Conservation (phyloP, 1,284 basidiomycete species). For the Hortiboletus rubellus region DNA sequence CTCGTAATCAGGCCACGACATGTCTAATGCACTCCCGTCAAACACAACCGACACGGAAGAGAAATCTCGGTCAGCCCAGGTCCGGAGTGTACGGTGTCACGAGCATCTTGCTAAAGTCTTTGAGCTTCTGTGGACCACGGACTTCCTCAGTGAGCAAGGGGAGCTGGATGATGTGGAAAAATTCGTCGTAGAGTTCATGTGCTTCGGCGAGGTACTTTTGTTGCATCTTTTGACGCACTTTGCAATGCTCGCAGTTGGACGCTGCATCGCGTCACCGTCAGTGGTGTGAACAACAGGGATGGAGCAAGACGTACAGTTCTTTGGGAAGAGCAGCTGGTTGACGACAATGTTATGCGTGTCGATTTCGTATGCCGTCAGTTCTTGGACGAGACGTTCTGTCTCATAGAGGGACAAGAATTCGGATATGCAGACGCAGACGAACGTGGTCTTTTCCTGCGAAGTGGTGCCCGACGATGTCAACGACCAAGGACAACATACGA, state of each 20-base stretch:
- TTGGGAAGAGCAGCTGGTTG: constrained; percentile 96
- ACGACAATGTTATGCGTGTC: constrained; percentile 99
- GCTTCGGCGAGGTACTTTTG: constrained; percentile 95
- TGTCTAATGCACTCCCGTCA: neutral
- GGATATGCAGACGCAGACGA: constrained; percentile 98
- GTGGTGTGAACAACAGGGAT: neutral
- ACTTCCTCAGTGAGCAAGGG: constrained; percentile 97
- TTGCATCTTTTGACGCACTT: constrained; percentile 95
- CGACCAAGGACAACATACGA: neutral
- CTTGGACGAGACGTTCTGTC: constrained; percentile 96
- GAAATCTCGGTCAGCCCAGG: constrained; percentile 18
- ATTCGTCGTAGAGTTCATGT: constrained; percentile 94
- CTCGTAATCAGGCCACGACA: neutral
- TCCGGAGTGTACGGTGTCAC: constrained; percentile 57
- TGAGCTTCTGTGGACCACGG: constrained; percentile 90
- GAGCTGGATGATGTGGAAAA: constrained; percentile 93
- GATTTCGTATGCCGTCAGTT: constrained; percentile 94
- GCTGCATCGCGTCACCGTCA: constrained; percentile 41
- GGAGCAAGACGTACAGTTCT: constrained; percentile 61
- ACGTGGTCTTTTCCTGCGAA: constrained; percentile 90
- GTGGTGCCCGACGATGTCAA: neutral
- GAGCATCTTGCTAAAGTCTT: constrained; percentile 87
- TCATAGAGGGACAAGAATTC: constrained; percentile 98
- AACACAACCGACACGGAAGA: neutral
- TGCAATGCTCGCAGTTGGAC: constrained; percentile 94